Conservation (phyloP, 1,284 basidiomycete genomes). For the Boletus subluridellus region DNA sequence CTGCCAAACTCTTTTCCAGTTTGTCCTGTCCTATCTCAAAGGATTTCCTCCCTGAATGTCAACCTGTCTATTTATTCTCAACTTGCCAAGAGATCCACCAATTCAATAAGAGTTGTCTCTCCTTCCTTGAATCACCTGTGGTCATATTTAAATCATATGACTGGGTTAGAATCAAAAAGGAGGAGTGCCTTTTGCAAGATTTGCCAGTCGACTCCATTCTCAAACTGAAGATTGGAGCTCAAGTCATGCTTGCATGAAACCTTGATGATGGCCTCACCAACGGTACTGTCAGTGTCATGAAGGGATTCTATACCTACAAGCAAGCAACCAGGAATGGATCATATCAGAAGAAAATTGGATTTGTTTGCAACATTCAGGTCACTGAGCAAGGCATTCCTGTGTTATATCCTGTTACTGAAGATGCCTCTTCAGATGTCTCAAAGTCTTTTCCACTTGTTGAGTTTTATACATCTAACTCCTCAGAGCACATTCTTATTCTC, state of each 20-base stretch:
- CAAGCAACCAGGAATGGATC: neutral
- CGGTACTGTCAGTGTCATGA: neutral
- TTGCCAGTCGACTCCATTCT: neutral
- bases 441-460: neutral
- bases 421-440: neutral
- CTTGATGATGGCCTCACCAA: neutral
- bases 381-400: neutral
- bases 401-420: neutral
- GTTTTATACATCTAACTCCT: neutral
- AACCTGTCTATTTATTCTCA: too few relatives aligned
- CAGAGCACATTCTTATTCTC: neutral
- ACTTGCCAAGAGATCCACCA: too few relatives aligned
- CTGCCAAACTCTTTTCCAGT: too few relatives aligned
- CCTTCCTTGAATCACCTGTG: too few relatives aligned
- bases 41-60: too few relatives aligned
- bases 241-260: neutral
- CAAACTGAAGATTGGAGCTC: neutral
- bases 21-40: too few relatives aligned
- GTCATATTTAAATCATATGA: neutral
- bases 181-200: fast-evolving
- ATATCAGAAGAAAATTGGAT: neutral
- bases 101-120: too few relatives aligned
- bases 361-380: neutral
- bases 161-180: neutral
- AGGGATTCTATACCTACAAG: neutral